Percentiles rank a stretch among this genome's conserved stretches.
These are phyloP conservation scores for Alternaria sp. DNA, from an alignment of 2,329 filamentous ascomycete genomes.

Conservation along the genomic window DNA sequence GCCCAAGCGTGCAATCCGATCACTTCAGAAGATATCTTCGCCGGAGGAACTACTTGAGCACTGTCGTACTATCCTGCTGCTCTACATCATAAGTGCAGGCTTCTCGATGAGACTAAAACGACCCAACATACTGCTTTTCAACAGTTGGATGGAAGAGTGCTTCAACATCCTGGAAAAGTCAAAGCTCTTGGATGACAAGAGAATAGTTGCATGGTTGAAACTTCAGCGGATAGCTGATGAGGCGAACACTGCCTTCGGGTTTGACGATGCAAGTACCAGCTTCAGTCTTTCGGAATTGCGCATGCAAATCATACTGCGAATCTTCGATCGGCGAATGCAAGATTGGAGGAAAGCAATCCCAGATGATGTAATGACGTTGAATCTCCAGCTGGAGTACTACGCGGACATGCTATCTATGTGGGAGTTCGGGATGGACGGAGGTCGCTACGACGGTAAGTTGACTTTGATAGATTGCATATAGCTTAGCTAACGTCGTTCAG, in stretches of 20 bases:
- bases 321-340: conserved; percentile 49
- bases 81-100: conserved; percentile 46
- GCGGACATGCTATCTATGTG: conserved; percentile 49
- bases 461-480: fast-evolving
- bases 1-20: conserved; percentile 45
- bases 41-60: conserved; percentile 47
- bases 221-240: conserved; percentile 50
- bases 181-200: conserved; percentile 40
- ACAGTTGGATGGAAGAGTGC: conserved; percentile 51
- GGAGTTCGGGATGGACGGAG: conserved; percentile 51
- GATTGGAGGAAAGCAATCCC: conserved; percentile 47
- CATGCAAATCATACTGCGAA: conserved; percentile 46
- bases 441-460: conserved; percentile 38
- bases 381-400: conserved; percentile 42
- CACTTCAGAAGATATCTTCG: conserved; percentile 46
- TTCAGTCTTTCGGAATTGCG: conserved; percentile 48
- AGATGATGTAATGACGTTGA: conserved; percentile 41
- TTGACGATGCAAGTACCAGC: conserved; percentile 50
- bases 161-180: conserved; percentile 43
- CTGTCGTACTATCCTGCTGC: conserved; percentile 43
- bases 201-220: conserved; percentile 42
- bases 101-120: conserved; percentile 46
- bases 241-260: conserved; percentile 49
- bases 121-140: conserved; percentile 47
- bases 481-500: conserved; percentile 10